phyloP scores from a whole-genome alignment of 371 early-diverging fungal species.

The Parasitella parasitica region DNA sequence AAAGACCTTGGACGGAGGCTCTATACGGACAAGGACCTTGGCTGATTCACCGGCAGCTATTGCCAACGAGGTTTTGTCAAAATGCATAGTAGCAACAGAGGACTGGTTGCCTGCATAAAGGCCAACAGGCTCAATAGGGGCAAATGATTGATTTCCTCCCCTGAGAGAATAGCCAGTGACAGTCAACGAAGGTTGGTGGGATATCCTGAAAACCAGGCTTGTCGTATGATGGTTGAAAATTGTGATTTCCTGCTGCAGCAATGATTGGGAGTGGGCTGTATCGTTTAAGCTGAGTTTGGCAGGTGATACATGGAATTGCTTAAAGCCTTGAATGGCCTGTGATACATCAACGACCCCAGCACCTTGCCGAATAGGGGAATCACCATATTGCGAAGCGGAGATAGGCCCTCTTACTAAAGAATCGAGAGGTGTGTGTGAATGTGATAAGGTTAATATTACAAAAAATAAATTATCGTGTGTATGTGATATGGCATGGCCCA shows the following conservation, averaged over 20 bases:
- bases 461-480: slow-evolving; percentile 4
- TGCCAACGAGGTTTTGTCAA: slow-evolving; percentile 25
- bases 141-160: not conserved
- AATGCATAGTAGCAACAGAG: slow-evolving; percentile 23
- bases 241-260: slow-evolving; percentile 35
- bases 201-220: slow-evolving; percentile 12
- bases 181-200: slow-evolving; percentile 37
- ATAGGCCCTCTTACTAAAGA: slow-evolving; percentile 28
- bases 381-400: slow-evolving; percentile 20
- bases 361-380: slow-evolving; percentile 61
- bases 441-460: not conserved
- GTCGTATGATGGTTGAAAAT: slow-evolving; percentile 59
- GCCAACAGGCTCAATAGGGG: slow-evolving; percentile 21
- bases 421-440: not conserved
- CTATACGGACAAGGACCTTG: slow-evolving; percentile 33
- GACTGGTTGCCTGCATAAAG: slow-evolving; percentile 9
- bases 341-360: slow-evolving; percentile 69
- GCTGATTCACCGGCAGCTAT: slow-evolving; percentile 37
- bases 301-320: slow-evolving; percentile 54
- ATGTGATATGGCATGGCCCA: too few species aligned
- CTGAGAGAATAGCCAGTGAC: slow-evolving; percentile 23
- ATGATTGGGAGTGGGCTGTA: slow-evolving; percentile 42
- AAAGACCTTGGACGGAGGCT: slow-evolving; percentile 33
- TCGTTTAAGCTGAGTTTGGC: slow-evolving; percentile 66
- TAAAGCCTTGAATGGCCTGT: slow-evolving; percentile 51